phyloP scores from a whole-genome alignment of 805 yeast genomes.

The Phaffomyces opuntiae region DNA sequence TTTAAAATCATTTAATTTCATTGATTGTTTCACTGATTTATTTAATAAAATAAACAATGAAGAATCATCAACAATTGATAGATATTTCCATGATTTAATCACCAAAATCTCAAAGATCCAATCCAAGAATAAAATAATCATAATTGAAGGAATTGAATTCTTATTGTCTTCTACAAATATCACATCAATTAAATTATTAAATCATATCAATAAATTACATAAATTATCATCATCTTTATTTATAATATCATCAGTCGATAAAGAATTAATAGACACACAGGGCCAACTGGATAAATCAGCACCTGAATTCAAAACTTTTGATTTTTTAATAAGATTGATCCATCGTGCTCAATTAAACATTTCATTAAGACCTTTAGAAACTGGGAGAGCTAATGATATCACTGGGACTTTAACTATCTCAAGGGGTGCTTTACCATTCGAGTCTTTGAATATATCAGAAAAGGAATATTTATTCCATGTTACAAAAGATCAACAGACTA shows the following conservation, averaged over 20 bases:
- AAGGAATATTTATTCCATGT: conserved; percentile 57
- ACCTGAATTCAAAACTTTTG: conserved; percentile 37
- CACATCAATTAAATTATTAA: conserved; percentile 29
- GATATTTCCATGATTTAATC: conserved; percentile 2
- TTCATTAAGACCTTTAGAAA: conserved; percentile 58
- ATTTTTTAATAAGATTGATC: conserved; percentile 39
- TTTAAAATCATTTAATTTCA: conserved; percentile 26
- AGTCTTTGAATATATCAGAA: conserved; percentile 34
- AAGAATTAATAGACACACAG: conserved; percentile 28
- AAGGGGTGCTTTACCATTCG: conserved; percentile 35
- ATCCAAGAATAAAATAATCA: conserved; percentile 22
- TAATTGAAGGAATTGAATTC: conserved; percentile 43
- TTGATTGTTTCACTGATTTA: conserved; percentile 43
- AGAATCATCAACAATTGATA: conserved; percentile 8
- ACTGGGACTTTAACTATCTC: conserved; percentile 64
- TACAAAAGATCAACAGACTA: conserved; percentile 42
- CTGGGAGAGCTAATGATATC: conserved; percentile 79
- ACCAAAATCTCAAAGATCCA: not conserved
- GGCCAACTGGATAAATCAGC: conserved; percentile 17
- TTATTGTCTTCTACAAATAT: conserved; percentile 36
- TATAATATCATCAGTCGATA: conserved; percentile 35
- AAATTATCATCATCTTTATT: conserved; percentile 28
- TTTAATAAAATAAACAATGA: conserved; percentile 29
- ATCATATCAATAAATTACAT: conserved; percentile 29
- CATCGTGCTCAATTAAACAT: conserved; percentile 47